A percentile compares a stretch with the other conserved stretches of the same genome.
phyloP scores from a whole-genome alignment of 176 grass and related monocot genomes.

The Neostapfia colusana region DNA sequence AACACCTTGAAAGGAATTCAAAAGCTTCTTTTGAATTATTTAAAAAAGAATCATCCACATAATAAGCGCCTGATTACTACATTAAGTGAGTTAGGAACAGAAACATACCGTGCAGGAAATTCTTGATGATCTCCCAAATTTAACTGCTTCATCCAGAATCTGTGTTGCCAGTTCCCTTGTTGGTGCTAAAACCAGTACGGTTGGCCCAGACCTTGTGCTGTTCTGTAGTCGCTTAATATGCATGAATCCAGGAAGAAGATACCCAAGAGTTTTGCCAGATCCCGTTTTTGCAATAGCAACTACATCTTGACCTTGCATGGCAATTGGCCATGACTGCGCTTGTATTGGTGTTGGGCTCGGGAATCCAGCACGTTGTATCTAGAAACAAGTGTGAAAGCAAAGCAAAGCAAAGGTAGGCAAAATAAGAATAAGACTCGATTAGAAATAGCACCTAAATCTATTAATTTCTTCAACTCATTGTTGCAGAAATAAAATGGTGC shows the following conservation, averaged over 20 bases:
- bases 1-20: not conserved
- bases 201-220: conserved; percentile 71
- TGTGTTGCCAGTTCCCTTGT: conserved; percentile 97
- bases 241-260: conserved; percentile 95
- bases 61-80: not conserved
- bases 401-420: conserved; percentile 19
- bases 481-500: conserved; percentile 41
- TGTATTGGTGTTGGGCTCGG: conserved; percentile 90
- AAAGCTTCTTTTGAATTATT: not conserved
- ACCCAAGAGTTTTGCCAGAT: conserved; percentile 95
- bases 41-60: not conserved
- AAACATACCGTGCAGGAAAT: conserved; percentile 86
- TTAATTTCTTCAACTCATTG: conserved; percentile 4
- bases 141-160: conserved; percentile 87
- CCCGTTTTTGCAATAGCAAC: conserved; percentile 98
- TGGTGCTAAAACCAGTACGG: conserved; percentile 85
- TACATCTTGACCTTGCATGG: conserved; percentile 85
- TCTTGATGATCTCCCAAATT: conserved; percentile 84
- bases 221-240: conserved; percentile 80
- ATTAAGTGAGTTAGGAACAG: conserved; percentile 9
- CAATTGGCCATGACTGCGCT: conserved; percentile 97
- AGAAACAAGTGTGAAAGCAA: conserved; percentile 18
- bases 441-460: conserved; percentile 11
- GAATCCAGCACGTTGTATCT: conserved; percentile 86
- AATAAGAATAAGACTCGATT: conserved; percentile 26